Evolutionary conservation across 2,329 filamentous ascomycete genomes (phyloP), one percentile per base, ranked within the genome.

Genomic region (Colletotrichum echinochloae): DNA sequence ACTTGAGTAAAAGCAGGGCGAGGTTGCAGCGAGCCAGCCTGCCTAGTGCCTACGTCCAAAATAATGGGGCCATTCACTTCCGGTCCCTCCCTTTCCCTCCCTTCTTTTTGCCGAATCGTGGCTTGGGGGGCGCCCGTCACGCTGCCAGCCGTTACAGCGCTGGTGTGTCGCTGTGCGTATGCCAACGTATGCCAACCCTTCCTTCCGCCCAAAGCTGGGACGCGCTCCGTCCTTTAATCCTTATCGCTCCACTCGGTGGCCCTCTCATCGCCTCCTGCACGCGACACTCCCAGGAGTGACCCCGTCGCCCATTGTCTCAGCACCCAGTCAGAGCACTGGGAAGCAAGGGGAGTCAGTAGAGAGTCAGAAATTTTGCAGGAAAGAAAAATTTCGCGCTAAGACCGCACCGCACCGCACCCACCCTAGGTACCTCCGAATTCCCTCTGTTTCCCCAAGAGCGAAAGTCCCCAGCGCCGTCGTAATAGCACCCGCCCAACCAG

Each of bases 351-450:
- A 14, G 6, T 35, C 35, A 5, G 35, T 39, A 14, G 37, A 64
- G 62, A 51, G 44, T 66, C 52, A 68, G 30, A 68, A 69, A 68
- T 48, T 71, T 71, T 71, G 68, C 68, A 52, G 59, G 44, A 26
- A 46, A 37, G 65, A 64, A 60, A 70, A 72, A 66, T 51, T 49
- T 65, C 65, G 56, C 65, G 70, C 72, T 65, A 73, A 63, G 41
- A 28, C 66, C 56, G 60, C 66, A 56, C 60, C 35, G 30, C 57
- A 60, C 66, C 41, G 7, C 18, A 44, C 41, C 41, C 68, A 61
- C 39, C 65, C 60, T 72, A n/a, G n/a, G n/a, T n/a, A 49, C 39
- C 69, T 65, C 68, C 69, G 65, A 61, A 59, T 71, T 68, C 64
- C 68, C 63, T 60, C 37, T 57, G 44, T 55, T 44, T 65, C 28